Conservation (phyloP, 1,139 yeast species). For the Protomyces macrosporus region DNA sequence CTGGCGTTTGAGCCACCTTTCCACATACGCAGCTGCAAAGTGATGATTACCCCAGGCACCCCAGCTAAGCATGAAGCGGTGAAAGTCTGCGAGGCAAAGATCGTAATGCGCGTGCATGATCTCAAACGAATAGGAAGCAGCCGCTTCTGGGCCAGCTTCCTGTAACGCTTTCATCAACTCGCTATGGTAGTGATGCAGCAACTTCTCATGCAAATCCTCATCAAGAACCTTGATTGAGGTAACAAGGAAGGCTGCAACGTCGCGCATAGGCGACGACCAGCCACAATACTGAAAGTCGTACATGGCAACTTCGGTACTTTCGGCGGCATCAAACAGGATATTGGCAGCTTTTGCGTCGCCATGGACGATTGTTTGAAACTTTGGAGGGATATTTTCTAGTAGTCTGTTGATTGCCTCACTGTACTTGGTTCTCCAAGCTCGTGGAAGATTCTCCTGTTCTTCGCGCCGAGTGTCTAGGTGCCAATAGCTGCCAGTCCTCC, state of each 20-base stretch:
- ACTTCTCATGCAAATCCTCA: background rate
- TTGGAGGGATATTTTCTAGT: background rate
- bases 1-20: background rate
- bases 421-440: background rate
- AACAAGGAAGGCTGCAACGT: constrained; percentile 1
- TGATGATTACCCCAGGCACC: constrained; percentile 5
- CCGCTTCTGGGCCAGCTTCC: background rate
- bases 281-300: constrained; percentile 7
- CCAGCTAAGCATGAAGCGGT: constrained; percentile 8
- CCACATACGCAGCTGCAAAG: background rate
- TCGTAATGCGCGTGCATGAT: constrained; percentile 1
- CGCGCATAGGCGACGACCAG: background rate
- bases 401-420: background rate
- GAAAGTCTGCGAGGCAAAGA: constrained; percentile 1
- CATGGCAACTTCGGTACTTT: background rate
- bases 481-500: constrained; percentile 18
- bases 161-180: background rate
- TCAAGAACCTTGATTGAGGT: background rate
- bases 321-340: background rate
- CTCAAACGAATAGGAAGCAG: background rate
- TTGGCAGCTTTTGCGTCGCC: constrained; percentile 9
- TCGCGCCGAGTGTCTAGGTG: background rate
- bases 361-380: background rate
- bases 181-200: background rate
- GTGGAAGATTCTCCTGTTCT: background rate